Percentiles rank a stretch among this genome's conserved stretches.
Evolutionary conservation across 257 asterid species (phyloP).

Genomic region (Oldenlandia corymbosa): DNA sequence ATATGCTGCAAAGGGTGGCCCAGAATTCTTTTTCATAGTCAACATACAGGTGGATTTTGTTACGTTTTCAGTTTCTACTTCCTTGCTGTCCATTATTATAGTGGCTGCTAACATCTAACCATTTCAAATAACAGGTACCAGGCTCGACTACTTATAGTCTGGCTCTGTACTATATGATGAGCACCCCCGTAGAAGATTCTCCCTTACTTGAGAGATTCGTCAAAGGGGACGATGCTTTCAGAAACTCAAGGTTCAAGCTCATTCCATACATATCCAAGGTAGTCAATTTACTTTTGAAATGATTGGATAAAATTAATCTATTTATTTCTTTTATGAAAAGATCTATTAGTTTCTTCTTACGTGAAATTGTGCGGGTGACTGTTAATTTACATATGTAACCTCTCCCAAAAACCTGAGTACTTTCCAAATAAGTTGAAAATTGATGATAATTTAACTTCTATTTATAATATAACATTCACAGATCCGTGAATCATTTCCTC

Average conservation of each 20-base stretch:
- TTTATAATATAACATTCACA: too few relatives aligned
- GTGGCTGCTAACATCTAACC: neutral
- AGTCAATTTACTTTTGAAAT: constrained; percentile 11
- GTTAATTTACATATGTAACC: neutral
- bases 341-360: constrained; percentile 1
- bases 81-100: neutral
- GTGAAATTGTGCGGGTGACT: neutral
- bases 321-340: too few relatives aligned
- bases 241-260: constrained; percentile 99
- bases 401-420: neutral
- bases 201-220: constrained; percentile 88
- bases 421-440: neutral
- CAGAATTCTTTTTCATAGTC: constrained; percentile 86
- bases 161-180: constrained; percentile 91
- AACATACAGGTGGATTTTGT: constrained; percentile 70
- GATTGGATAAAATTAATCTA: too few relatives aligned
- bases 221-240: constrained; percentile 85
- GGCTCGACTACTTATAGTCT: constrained; percentile 87
- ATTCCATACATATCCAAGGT: constrained; percentile 97
- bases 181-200: constrained; percentile 72
- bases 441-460: neutral
- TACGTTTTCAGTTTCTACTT: constrained; percentile 12
- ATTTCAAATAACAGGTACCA: constrained; percentile 49
- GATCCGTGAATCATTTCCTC: neutral
- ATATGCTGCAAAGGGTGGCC: constrained; percentile 88